Conservation (phyloP, 768 basidiomycete genomes). For the Naganishia friedmannii region DNA sequence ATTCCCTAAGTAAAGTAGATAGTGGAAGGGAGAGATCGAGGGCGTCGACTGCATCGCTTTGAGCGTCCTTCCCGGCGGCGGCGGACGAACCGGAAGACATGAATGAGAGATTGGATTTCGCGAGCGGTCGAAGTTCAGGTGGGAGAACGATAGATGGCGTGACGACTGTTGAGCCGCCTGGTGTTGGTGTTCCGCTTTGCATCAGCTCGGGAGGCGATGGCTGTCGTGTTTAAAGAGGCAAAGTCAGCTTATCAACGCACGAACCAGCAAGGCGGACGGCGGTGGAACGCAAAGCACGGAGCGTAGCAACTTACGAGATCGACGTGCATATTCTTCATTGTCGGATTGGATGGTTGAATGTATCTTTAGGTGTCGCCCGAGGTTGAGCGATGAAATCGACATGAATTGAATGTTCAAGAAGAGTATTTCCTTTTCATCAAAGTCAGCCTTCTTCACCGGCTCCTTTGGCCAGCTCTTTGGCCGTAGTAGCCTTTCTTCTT, state of each 20-base stretch:
- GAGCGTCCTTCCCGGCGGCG: not conserved
- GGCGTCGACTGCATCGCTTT: not conserved
- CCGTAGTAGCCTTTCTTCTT: too few relatives aligned
- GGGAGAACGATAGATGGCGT: slow-evolving; percentile 30
- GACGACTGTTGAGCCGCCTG: slow-evolving; percentile 15
- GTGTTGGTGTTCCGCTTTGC: not conserved
- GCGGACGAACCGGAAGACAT: not conserved
- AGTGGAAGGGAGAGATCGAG: slow-evolving; percentile 49
- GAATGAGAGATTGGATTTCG: not conserved
- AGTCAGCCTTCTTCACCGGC: too few relatives aligned
- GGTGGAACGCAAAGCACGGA: not conserved
- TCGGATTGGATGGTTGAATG: too few relatives aligned
- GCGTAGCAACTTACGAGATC: not conserved
- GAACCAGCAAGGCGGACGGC: too few relatives aligned
- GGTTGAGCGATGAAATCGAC: too few relatives aligned
- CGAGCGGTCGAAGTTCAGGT: slow-evolving; percentile 16
- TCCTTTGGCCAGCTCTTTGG: too few relatives aligned
- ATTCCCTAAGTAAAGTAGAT: slow-evolving; percentile 53
- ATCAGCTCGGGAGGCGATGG: slow-evolving; percentile 9
- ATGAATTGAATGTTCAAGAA: too few relatives aligned
- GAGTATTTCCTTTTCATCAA: too few relatives aligned
- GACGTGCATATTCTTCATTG: not conserved
- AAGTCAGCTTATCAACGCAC: too few relatives aligned
- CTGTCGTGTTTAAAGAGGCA: not conserved
- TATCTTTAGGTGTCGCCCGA: too few relatives aligned